Percentiles rank a stretch among this genome's conserved stretches.
These are phyloP conservation scores for Phytopythium ostracodes DNA, from an alignment of 352 stramenopile genomes.

Conservation along the genomic window DNA sequence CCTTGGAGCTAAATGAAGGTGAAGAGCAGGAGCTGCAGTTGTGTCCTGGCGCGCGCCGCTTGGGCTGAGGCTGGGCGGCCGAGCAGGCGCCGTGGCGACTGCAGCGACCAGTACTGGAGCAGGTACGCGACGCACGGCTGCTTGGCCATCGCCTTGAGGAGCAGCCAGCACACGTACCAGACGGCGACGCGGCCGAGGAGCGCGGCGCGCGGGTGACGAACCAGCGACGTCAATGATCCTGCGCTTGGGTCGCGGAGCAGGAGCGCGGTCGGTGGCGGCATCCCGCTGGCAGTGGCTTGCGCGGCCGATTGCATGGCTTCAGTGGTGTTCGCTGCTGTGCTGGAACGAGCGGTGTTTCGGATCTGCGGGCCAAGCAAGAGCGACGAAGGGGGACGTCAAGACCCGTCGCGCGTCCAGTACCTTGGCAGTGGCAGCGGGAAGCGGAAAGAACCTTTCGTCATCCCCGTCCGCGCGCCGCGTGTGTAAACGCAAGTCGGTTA, in stretches of 20 bases:
- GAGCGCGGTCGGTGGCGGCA: background rate
- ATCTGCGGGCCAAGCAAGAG: background rate
- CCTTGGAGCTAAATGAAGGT: slow-evolving; percentile 4
- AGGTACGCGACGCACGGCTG: slow-evolving; percentile 9
- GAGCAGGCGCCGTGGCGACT: slow-evolving; percentile 4
- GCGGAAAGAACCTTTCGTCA: background rate
- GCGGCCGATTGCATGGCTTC: background rate
- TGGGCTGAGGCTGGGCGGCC: slow-evolving; percentile 2
- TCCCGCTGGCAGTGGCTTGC: background rate
- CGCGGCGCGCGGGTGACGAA: slow-evolving; percentile 6
- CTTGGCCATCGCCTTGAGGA: slow-evolving; percentile 5
- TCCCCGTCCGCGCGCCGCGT: background rate
- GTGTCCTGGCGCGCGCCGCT: background rate
- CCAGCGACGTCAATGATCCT: background rate
- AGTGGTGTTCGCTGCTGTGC: background rate
- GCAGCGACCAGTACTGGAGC: slow-evolving; percentile 11
- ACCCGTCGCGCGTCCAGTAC: background rate
- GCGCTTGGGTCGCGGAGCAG: background rate
- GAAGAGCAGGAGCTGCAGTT: slow-evolving; percentile 7
- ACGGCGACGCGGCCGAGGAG: slow-evolving; percentile 1
- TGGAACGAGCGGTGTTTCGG: background rate
- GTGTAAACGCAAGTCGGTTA: background rate
- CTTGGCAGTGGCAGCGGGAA: background rate
- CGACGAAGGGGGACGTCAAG: background rate
- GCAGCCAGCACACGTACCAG: slow-evolving; percentile 6